Evolutionary conservation across 1,139 yeast genomes (phyloP), one percentile per base, ranked within the genome.

Genomic region (Schwanniomyces etchellsii): DNA sequence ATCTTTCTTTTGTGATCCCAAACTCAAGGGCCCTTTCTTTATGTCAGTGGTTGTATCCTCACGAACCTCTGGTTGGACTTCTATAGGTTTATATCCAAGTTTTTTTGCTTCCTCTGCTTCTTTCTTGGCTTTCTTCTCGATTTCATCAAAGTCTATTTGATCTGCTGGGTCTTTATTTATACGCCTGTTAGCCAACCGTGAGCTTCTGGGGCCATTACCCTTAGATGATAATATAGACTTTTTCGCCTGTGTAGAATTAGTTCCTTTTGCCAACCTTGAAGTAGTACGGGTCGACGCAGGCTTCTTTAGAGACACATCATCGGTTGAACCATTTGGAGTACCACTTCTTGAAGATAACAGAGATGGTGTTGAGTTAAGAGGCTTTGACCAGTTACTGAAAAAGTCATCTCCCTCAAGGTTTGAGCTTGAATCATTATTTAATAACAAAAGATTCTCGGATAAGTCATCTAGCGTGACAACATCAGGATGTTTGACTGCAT

Each of bases 331-430:
- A 22, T 55, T 46, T 13, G 80, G 80, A 1, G 79, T 72, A 24
- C 52, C 52, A 28, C 60, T 61, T 36, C 71, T 60, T 9, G 83
- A 74, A 5, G 62, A 61, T 35, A 74, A 52, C 10, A 77, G 74
- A 9, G 84, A 75, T 10, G 84, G 77, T 3, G 76, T 63, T 14
- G 61, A 45, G 33, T 53, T 52, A 30, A 74, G 58, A 16, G 94
- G 91, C 50, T 85, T 84, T 38, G 85, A 86, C 94, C 95, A 88
- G 53, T 77, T 81, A 34, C 94, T 73, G 60, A 93, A 91, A 56
- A 91, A 91, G 55, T 88, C 96, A 50, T 86, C 95, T n/a, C 12
- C 14, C 7, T 7, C 25, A 28, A 62, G 62, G 18, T 45, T 46
- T 25, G 64, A 60, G 10, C 68, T 48, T 11, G 52, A 48, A 11